Conservation (phyloP, 805 yeast genomes). For the Cyberlindnera suaveolens region DNA sequence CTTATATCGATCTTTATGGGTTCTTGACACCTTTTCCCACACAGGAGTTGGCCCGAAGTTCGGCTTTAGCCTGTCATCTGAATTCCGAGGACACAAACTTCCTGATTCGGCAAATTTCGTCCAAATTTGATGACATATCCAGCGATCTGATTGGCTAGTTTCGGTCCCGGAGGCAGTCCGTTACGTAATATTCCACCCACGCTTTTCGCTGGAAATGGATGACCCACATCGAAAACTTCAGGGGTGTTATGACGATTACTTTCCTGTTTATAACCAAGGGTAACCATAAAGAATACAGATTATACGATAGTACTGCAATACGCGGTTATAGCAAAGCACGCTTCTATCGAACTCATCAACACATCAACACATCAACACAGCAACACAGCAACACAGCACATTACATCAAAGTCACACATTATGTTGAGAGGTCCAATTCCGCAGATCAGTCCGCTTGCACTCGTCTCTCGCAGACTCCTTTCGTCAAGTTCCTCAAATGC, state of each 20-base stretch:
- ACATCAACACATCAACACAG: background rate
- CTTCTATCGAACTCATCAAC: too few species aligned
- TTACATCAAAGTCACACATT: background rate
- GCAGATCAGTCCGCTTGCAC: constrained; percentile 1
- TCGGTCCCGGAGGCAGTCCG: too few species aligned
- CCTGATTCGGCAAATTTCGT: too few species aligned
- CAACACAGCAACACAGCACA: background rate
- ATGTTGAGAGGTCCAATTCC: constrained; percentile 12
- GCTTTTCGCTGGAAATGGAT: background rate
- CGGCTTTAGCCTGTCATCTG: background rate
- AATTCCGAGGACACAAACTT: background rate
- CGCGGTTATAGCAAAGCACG: background rate
- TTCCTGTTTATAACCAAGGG: background rate
- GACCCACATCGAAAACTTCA: background rate
- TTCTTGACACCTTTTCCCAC: too few species aligned
- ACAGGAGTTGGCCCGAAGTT: background rate
- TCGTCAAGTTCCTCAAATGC: constrained; percentile 12
- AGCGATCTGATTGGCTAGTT: background rate
- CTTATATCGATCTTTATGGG: too few species aligned
- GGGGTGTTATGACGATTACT: background rate
- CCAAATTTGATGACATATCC: background rate
- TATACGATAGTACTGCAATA: background rate
- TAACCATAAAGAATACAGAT: background rate
- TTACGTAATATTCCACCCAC: background rate
- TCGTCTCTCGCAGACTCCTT: constrained; percentile 10